Conservation (phyloP, 345 rosid species). For the Eucalyptus cladocalyx region DNA sequence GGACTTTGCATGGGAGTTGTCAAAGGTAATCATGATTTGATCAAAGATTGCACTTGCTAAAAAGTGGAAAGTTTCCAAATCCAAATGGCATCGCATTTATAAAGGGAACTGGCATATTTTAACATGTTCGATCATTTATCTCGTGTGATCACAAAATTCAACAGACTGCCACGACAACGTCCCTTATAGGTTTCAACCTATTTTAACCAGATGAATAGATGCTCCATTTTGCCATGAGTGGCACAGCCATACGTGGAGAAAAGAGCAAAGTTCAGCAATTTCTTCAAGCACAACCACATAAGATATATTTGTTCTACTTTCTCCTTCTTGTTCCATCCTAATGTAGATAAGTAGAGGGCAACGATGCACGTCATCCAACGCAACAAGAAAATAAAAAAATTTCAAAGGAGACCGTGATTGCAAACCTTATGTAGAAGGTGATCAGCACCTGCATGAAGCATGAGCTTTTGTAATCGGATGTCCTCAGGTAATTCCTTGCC, state of each 20-base stretch:
- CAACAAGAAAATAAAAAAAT: neutral
- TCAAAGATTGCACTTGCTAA: neutral
- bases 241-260: neutral
- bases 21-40: neutral
- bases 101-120: neutral
- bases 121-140: neutral
- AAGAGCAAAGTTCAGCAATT: neutral
- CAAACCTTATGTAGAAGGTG: constrained; percentile 76
- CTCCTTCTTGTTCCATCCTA: neutral
- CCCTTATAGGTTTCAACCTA: neutral
- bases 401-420: neutral
- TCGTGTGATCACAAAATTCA: neutral
- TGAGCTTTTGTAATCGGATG: constrained; percentile 29
- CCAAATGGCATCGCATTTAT: neutral
- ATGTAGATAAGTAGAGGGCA: neutral
- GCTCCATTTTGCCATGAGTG: neutral
- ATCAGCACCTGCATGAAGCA: constrained; percentile 59
- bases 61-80: neutral
- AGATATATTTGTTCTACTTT: neutral
- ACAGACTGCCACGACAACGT: neutral
- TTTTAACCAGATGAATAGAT: neutral
- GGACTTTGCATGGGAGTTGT: neutral
- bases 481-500: constrained; percentile 67
- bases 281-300: neutral
- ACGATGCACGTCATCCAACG: neutral